These are phyloP conservation scores for Xylariomycetidae sp. DNA, from an alignment of 2,329 filamentous ascomycete species.

Conservation along the genomic window DNA sequence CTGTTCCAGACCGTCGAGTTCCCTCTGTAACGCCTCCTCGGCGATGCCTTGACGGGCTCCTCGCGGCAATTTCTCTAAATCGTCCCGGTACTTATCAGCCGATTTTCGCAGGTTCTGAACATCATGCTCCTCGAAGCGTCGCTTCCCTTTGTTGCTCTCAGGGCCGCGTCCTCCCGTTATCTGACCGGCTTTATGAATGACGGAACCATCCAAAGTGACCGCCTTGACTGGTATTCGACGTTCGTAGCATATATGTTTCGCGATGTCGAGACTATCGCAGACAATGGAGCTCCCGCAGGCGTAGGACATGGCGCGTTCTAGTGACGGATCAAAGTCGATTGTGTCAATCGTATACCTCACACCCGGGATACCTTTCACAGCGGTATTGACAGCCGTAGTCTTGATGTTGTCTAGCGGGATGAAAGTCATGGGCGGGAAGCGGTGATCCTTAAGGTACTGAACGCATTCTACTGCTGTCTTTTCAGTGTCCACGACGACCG, in stretches of 20 bases:
- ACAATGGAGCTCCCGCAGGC: conserved; percentile 94
- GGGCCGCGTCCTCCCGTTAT: conserved; percentile 93
- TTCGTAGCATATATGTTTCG: conserved; percentile 85
- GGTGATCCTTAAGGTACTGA: conserved; percentile 86
- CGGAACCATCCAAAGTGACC: conserved; percentile 88
- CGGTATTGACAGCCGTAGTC: conserved; percentile 83
- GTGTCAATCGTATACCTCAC: conserved; percentile 91
- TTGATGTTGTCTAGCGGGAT: conserved; percentile 97
- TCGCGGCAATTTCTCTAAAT: conserved; percentile 76
- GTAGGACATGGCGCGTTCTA: conserved; percentile 90
- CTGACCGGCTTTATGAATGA: conserved; percentile 92
- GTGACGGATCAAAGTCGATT: conserved; percentile 83
- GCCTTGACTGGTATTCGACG: conserved; percentile 85
- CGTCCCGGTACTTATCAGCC: conserved; percentile 69
- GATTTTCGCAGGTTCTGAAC: conserved; percentile 78
- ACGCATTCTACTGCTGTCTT: conserved; percentile 94
- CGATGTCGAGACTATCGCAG: conserved; percentile 80
- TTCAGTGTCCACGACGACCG: conserved; percentile 90
- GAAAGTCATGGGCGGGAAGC: conserved; percentile 83
- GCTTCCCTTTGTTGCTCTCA: conserved; percentile 67
- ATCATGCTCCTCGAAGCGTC: conserved; percentile 85
- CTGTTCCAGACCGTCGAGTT: conserved; percentile 75
- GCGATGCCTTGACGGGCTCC: conserved; percentile 69
- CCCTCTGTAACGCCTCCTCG: conserved; percentile 76
- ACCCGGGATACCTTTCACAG: conserved; percentile 81